Base-by-base conservation (phyloP, 179 eudicot genomes). In the Amaranthus tricolor region DNA sequence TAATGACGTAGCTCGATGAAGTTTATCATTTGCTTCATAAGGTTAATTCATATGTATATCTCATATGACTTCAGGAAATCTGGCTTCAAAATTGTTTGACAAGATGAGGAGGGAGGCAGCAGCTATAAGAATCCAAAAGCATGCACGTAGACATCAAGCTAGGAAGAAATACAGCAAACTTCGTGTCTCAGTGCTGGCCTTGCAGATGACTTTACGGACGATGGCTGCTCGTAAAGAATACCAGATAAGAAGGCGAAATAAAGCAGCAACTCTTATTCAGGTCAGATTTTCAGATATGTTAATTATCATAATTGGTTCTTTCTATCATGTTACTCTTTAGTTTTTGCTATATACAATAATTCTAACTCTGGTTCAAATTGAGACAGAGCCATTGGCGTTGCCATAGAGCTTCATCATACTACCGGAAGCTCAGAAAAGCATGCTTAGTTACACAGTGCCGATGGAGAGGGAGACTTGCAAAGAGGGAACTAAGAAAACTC, bases 391-490 rank as follows among this genome's bases (percentile, higher is more conserved):
- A 59, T 69, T 93, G 97, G 97, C 96, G 90, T 79, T 82, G 97
- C 80, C 88, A 88, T 82, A 88, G 77, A 83, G 84, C 88, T 76
- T 78, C 87, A 17, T 79, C 89, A 71, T 84, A 83, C 81, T 91
- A 90, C 66, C 89, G 77, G 74, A 85, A 83, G 76, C 92, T 93
- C 70, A 89, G 77, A 78, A 86, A 84, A 78, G 97, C 95, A 81
- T 80, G 89, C 74, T 52, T 93, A 74, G 75, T 83, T 80, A 68
- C 97, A 71, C 99, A 95, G 73, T 87, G 96, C 88, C 87, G 90
- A 81, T 90, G 97, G 99, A 90, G 99, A 74, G 96, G 95, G 60
- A 89, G 75, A 85, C 71, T 81, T 66, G 99, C 89, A 48, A 88
- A 84, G 78, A 82, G 74, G 81, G 91, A 95, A 74, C 73, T 95